Percentiles rank a stretch among this genome's conserved stretches.
These are phyloP conservation scores for Phlebiopsis gigantea DNA, from an alignment of 768 basidiomycete genomes.

Conservation along the genomic window DNA sequence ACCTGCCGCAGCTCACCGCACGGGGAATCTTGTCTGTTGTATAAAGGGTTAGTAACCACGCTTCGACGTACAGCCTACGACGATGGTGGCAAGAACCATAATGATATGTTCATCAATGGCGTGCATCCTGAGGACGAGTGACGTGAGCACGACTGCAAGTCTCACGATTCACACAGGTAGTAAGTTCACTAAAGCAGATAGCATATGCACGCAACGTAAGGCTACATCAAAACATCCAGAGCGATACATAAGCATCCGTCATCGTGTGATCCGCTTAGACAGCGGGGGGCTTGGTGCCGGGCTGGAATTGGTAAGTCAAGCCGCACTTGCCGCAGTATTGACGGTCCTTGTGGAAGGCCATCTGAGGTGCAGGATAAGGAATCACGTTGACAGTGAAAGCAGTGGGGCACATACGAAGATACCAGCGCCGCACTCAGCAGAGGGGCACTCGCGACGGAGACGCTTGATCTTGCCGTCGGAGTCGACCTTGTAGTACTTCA, in stretches of 20 bases:
- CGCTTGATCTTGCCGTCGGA: slow-evolving; percentile 99
- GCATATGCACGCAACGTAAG: slow-evolving; percentile 1
- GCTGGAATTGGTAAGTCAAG: slow-evolving; percentile 79
- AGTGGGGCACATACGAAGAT: slow-evolving; percentile 57
- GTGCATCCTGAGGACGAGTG: no score
- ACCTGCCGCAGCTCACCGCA: background rate
- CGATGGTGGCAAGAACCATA: no score
- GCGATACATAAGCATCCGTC: background rate
- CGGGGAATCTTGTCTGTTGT: background rate
- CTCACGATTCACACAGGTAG: background rate
- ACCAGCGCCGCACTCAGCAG: slow-evolving; percentile 78
- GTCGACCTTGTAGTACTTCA: slow-evolving; percentile 99
- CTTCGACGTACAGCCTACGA: no score
- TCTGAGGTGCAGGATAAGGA: slow-evolving; percentile 46
- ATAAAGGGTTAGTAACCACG: no score
- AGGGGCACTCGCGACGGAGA: slow-evolving; percentile 91
- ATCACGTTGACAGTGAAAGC: background rate
- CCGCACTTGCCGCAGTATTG: slow-evolving; percentile 98
- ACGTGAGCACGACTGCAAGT: no score
- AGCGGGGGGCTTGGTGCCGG: slow-evolving; percentile 73
- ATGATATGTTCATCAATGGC: no score
- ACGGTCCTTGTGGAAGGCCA: slow-evolving; percentile 98
- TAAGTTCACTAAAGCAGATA: background rate
- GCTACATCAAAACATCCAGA: background rate
- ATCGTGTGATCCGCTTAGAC: slow-evolving; percentile 34